Evolutionary conservation across 371 early-diverging fungal species (phyloP).

Genomic region (Mucor ambiguus): DNA sequence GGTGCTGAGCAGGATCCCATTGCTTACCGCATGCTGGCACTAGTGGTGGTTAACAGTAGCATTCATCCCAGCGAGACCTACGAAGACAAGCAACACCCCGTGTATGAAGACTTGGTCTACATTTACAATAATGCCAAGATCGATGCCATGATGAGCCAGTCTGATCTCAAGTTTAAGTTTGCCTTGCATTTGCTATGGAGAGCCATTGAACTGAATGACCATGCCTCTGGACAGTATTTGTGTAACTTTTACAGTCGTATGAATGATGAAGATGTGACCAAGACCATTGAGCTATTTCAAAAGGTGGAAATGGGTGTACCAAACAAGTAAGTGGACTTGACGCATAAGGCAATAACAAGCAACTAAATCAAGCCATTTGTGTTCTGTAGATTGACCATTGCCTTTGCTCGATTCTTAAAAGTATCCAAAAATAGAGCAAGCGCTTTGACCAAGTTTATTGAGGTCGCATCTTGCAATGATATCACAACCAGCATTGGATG

Average conservation of each 20-base stretch:
- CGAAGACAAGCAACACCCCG: background rate
- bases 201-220: constrained; percentile 20
- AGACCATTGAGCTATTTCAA: constrained; percentile 14
- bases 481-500: constrained; percentile 14
- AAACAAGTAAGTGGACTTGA: constrained; percentile 17
- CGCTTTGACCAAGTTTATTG: constrained; percentile 21
- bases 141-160: background rate
- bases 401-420: constrained; percentile 20
- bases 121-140: constrained; percentile 8
- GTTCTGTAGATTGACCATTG: constrained; percentile 19
- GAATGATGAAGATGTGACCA: constrained; percentile 11
- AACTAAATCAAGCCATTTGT: background rate
- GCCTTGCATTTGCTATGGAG: constrained; percentile 23
- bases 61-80: constrained; percentile 2
- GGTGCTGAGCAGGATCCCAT: constrained; percentile 9
- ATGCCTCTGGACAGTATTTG: constrained; percentile 17
- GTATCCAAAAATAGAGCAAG: constrained; percentile 1
- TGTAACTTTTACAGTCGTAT: constrained; percentile 11
- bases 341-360: background rate
- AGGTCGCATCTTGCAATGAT: constrained; percentile 7
- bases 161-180: constrained; percentile 14
- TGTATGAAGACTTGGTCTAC: background rate
- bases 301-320: constrained; percentile 10
- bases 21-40: constrained; percentile 24
- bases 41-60: constrained; percentile 5